Evolutionary conservation across 148 eudicot species (phyloP), one percentile per base, ranked within the genome.

Genomic region (Silene uniflora): DNA sequence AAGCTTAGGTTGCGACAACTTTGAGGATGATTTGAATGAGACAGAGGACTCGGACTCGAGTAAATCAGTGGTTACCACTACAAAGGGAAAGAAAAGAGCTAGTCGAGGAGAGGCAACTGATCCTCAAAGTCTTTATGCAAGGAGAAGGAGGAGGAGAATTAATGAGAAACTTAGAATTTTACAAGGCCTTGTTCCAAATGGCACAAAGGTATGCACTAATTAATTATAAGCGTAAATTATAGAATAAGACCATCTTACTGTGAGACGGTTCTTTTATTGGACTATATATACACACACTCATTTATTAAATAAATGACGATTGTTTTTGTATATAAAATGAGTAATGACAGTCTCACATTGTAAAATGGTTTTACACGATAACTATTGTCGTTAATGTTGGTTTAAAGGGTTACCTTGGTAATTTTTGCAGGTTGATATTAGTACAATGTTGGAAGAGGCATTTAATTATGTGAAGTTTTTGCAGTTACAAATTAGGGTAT

Each of bases 61-160:
- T 6, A 32, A 69, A 9, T n/a, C 67, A 5, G 68, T 49, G 19
- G 65, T 67, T 69, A 64, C 74, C 16, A 81, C 77, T 19, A 73
- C 58, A 14, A 87, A 60, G 46, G 89, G 89, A 25, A 91, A 88
- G 73, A 75, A 85, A 66, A 73, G 89, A 74, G 91, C 91, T 39
- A 87, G 76, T 62, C 77, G 91, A 70, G 97, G 96, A 5, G 84
- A 91, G 19, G 98, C 98, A 27, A 88, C 92, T 12, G 97, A 92
- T 83, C 93, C 98, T 21, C 98, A 94, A 67, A 91, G 98, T 81
- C 91, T 91, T 63, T 91, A 94, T 74, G 97, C 98, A 16, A 86
- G 98, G 91, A 91, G 83, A 75, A 81, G 98, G 75, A 89, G 96
- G 71, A 89, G 85, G 79, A 88, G 88, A 75, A 93, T 93, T 55